Base-by-base conservation (phyloP, 352 stramenopile species). In the Phytophthora syringae region DNA sequence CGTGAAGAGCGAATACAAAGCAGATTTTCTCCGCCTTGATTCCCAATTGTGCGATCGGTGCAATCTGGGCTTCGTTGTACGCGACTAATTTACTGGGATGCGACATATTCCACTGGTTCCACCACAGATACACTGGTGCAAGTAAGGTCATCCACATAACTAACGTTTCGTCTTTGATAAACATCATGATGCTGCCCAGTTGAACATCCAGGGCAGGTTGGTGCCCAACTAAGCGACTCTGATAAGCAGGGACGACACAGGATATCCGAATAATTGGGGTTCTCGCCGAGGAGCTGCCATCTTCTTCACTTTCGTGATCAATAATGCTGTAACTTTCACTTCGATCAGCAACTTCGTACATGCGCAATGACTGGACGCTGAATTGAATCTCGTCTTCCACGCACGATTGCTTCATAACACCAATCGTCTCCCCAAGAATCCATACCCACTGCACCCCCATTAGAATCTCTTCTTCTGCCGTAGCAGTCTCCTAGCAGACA, bases 301-400 rank as follows among this genome's bases (percentile, higher is more conserved):
- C 32, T 62, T 12, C 30, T 52, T 52, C 40, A 59, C 39, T 52
- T 21, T 34, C 20, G 27, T 76, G 54, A 36, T 82, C 64, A 51
- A 89, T 66, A 65, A 89, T 84, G 18, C 50, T 77, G 39, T 81
- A 80, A 28, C 52, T 62, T 73, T 73, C 53, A 21, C 22, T 57
- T 18, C 52, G 22, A 37, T 45, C 60, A 71, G 63, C 52, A 25
- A 83, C 45, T 42, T 94, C 85, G 44, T 85, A 61, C 67, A 96
- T 83, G 2, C 37, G 62, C 9, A 92, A 59, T n/a, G 82, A 82
- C 20, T 85, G 68, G 45, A 94, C 44, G 20, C 67, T 72, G 6
- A 96, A 42, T 54, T 90, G 76, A 16, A 94, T 78, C 40, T 96
- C 86, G 24, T 92, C 87, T 68, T 96, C 88, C 7, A 96, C 78